phyloP scores from a whole-genome alignment of 73 alveolate genomes.

The Loxodes magnus region DNA sequence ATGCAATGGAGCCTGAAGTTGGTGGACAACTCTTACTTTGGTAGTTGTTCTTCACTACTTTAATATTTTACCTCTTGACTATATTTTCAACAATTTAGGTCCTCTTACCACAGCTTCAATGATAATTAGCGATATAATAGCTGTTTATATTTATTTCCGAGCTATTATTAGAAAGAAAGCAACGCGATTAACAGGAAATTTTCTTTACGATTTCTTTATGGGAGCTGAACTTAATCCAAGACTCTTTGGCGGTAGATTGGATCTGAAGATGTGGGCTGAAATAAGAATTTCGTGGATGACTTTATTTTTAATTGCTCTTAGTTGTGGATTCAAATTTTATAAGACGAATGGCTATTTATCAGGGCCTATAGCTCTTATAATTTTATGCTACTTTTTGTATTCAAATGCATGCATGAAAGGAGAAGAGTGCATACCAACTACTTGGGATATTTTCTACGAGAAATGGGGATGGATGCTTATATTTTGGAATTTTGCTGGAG shows the following conservation, averaged over 20 bases:
- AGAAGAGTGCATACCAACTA: conserved; percentile 19
- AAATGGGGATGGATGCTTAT: conserved; percentile 26
- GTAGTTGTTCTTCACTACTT: neutral
- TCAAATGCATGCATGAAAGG: conserved; percentile 21
- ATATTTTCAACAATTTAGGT: conserved; percentile 5
- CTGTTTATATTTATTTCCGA: neutral
- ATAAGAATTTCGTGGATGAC: conserved; percentile 18
- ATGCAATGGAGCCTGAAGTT: conserved; percentile 15
- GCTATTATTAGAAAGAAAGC: neutral
- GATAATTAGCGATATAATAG: neutral
- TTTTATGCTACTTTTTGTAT: conserved; percentile 1
- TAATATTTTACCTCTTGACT: neutral
- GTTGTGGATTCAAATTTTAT: conserved; percentile 9
- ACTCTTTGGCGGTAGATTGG: conserved; percentile 11
- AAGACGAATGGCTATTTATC: conserved; percentile 8
- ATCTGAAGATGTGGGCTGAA: conserved; percentile 21
- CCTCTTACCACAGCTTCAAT: conserved; percentile 13
- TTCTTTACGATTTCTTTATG: conserved; percentile 16
- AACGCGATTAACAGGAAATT: conserved; percentile 13
- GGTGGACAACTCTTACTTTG: conserved; percentile 7
- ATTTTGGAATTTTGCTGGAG: conserved; percentile 18
- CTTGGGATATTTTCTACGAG: conserved; percentile 22
- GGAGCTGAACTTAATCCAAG: conserved; percentile 20
- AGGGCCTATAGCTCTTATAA: conserved; percentile 3
- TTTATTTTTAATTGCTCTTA: conserved; percentile 4